Percentiles rank a stretch among this genome's conserved stretches.
Evolutionary conservation across 495 filamentous ascomycete genomes (phyloP).

Genomic region (Annulohypoxylon nitens): DNA sequence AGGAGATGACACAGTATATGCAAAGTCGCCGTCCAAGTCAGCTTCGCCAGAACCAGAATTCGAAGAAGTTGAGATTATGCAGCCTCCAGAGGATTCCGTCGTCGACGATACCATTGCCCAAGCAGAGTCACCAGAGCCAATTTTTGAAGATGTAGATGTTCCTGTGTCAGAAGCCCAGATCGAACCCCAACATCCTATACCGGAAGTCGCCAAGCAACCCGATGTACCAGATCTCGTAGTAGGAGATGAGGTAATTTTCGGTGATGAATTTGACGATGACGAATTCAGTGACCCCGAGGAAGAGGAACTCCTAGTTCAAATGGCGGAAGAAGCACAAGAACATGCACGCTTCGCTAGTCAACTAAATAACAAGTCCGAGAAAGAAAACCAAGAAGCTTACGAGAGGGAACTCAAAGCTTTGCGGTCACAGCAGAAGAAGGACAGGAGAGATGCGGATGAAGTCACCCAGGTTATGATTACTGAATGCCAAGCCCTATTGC

Average conservation of each 20-base stretch:
- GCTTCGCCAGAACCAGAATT: conserved; percentile 52
- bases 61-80: conserved; percentile 48
- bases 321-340: conserved; percentile 90
- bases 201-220: conserved; percentile 27
- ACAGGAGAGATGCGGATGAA: conserved; percentile 94
- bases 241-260: conserved; percentile 51
- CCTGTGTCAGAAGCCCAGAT: conserved; percentile 15
- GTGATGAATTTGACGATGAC: conserved; percentile 59
- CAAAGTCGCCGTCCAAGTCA: conserved; percentile 20
- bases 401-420: conserved; percentile 88
- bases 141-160: conserved; percentile 64
- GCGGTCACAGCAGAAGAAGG: conserved; percentile 93
- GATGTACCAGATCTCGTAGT: conserved; percentile 6
- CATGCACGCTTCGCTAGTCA: conserved; percentile 91
- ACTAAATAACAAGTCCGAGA: conserved; percentile 75
- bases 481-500: conserved; percentile 92
- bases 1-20: conserved; percentile 15
- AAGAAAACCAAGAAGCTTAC: conserved; percentile 78
- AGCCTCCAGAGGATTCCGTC: conserved; percentile 38
- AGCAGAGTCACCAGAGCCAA: conserved; percentile 62
- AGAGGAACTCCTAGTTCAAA: conserved; percentile 84
- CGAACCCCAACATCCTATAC: background rate
- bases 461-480: conserved; percentile 94
- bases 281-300: conserved; percentile 89
- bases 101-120: conserved; percentile 34